Base-by-base conservation (phyloP, 768 basidiomycete species). In the Multifurca ochricompacta region DNA sequence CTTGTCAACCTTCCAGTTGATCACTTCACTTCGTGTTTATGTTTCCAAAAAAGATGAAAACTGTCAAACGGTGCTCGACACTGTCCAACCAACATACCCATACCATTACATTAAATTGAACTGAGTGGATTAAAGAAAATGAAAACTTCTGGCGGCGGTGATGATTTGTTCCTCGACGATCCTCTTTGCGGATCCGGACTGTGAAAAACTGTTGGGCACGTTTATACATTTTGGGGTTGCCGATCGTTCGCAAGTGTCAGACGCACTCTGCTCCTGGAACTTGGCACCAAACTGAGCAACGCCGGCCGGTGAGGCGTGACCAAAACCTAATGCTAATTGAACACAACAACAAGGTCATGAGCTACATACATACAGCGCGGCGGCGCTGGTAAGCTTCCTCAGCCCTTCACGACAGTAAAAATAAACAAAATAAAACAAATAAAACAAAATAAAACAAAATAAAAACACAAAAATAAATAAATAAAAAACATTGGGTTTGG, bases 211-310 rank as follows among this genome's bases (percentile, higher is more conserved):
- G 56, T 31, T 5, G 56, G 56, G 45, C 14, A 52, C 16, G 50
- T 57, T 57, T 57, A 52, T 51, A 57, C 56, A 52, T 57, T 57
- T 57, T 57, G 51, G 56, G 56, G 45, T 57, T 51, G 56, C 56
- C 56, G 56, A 57, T 57, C 56, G 56, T 39, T 52, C 56, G 56
- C 54, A 56, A 56, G 21, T 49, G 54, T 56, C 54, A 51, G 48
- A 42, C 42, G 55, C 19, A 37, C 53, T 51, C 18, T 11, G 43
- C 43, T 18, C 56, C 56, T 57, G 56, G 56, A 57, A 57, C 56
- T 57, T 21, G 56, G 56, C 51, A 57, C 32, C 4, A 7, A 14
- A 31, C 42, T 49, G 44, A 54, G 32, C 40, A 28, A 48, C 25
- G 14, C 5, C 11, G n/a, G 37, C 37, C 48, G 9, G 19, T 37